phyloP scores from a whole-genome alignment of 768 basidiomycete genomes.

The Lactarius vividus region DNA sequence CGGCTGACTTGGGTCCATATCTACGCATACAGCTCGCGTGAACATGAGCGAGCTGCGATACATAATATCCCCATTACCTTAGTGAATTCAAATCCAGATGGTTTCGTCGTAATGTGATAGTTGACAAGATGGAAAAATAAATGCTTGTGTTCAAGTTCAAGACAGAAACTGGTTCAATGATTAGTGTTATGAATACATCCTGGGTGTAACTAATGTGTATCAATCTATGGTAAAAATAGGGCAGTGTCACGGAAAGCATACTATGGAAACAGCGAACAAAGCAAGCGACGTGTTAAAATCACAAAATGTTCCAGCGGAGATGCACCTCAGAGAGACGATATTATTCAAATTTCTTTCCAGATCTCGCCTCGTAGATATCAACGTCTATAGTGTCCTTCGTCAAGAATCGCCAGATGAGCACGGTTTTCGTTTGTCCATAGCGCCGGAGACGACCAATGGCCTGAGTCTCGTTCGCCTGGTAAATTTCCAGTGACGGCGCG shows the following conservation, averaged over 20 bases:
- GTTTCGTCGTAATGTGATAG: not conserved
- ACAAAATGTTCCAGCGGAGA: not conserved
- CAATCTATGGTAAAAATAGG: not conserved
- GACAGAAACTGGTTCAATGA: not conserved
- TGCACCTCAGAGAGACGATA: not conserved
- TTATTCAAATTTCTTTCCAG: slow-evolving; percentile 29
- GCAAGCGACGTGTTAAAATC: slow-evolving; percentile 2
- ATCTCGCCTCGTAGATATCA: slow-evolving; percentile 66
- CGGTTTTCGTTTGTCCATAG: slow-evolving; percentile 78
- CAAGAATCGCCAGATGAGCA: slow-evolving; percentile 79
- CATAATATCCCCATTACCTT: not conserved
- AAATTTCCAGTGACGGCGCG: slow-evolving; percentile 76
- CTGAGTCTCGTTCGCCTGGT: slow-evolving; percentile 79
- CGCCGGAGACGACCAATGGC: slow-evolving; percentile 81
- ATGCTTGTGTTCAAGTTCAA: not conserved
- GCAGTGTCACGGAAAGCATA: not conserved
- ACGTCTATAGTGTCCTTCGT: slow-evolving; percentile 88
- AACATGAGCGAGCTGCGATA: not conserved
- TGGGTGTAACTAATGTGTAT: not conserved
- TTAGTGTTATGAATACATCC: not conserved
- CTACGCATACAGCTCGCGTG: not conserved
- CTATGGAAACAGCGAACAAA: not conserved
- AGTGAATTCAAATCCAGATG: not conserved
- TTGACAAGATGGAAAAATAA: not conserved
- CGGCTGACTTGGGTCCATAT: not conserved